Percentiles rank a stretch among this genome's conserved stretches.
Evolutionary conservation across 139 green algal genomes (phyloP).

Genomic region (Picochlorum sp.): DNA sequence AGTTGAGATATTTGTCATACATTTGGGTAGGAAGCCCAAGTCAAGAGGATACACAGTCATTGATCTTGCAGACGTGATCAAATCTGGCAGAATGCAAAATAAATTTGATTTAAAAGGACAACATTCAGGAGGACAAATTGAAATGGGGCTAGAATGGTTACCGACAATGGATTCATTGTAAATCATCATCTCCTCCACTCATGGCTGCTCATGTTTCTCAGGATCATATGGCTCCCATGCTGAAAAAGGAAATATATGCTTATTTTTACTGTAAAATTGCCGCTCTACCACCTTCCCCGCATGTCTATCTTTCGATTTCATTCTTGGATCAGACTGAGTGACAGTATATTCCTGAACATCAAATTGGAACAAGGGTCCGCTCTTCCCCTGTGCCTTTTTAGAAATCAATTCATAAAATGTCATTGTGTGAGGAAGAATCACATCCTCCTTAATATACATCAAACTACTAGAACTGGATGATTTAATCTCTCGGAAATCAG

Average conservation of each 20-base stretch:
- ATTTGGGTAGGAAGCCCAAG: neutral
- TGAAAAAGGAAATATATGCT: slow-evolving; percentile 96
- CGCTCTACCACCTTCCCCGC: slow-evolving; percentile 82
- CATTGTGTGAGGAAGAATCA: slow-evolving; percentile 83
- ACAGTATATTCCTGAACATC: slow-evolving; percentile 83
- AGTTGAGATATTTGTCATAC: slow-evolving; percentile 14
- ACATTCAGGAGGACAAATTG: neutral
- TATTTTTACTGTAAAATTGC: slow-evolving; percentile 96
- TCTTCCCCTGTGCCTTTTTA: slow-evolving; percentile 83
- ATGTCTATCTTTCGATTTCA: slow-evolving; percentile 81
- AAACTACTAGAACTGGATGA: slow-evolving; percentile 56
- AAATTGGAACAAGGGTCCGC: slow-evolving; percentile 92
- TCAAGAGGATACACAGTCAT: slow-evolving; percentile 14
- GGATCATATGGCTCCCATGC: slow-evolving; percentile 85
- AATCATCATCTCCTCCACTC: neutral
- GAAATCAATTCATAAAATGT: slow-evolving; percentile 96
- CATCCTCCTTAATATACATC: slow-evolving; percentile 96
- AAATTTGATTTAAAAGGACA: slow-evolving; percentile 12
- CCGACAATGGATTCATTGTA: neutral
- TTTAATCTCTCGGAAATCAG: slow-evolving; percentile 82
- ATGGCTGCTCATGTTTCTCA: neutral
- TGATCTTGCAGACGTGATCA: slow-evolving; percentile 9
- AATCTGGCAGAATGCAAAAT: slow-evolving; percentile 5
- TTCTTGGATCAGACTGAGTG: slow-evolving; percentile 61
- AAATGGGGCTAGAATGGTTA: slow-evolving; percentile 16